These are phyloP conservation scores for Exobasidium cylindrosporum DNA, from an alignment of 1,284 basidiomycete genomes.

Conservation along the genomic window DNA sequence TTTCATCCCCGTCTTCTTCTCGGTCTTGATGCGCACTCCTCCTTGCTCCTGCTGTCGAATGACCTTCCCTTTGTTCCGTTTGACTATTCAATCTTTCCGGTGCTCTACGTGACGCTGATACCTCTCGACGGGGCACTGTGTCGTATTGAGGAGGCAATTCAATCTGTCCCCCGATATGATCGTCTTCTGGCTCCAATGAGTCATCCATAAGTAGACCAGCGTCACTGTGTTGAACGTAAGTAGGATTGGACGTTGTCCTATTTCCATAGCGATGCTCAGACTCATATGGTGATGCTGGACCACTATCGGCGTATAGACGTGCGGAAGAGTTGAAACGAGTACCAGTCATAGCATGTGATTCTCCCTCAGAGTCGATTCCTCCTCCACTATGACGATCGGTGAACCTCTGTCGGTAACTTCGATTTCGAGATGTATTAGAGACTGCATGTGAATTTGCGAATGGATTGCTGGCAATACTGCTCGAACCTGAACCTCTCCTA, in stretches of 20 bases:
- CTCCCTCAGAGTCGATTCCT: neutral
- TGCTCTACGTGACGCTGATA: neutral
- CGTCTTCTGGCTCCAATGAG: conserved; percentile 32
- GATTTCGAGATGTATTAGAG: neutral
- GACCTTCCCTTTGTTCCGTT: neutral
- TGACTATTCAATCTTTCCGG: neutral
- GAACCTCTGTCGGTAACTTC: neutral
- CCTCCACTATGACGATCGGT: neutral
- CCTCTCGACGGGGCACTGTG: conserved; percentile 17
- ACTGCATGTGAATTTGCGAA: neutral
- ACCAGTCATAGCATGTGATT: neutral
- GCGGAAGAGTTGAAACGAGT: neutral
- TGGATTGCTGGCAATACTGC: neutral
- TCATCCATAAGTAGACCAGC: conserved; percentile 42
- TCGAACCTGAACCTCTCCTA: neutral
- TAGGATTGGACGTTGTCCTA: neutral
- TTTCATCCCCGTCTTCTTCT: neutral
- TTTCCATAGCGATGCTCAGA: neutral
- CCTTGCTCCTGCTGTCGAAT: neutral
- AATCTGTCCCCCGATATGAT: conserved; percentile 20
- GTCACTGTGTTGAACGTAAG: conserved; percentile 31
- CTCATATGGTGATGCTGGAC: neutral
- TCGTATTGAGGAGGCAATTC: conserved; percentile 45
- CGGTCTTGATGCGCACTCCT: neutral
- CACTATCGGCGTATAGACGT: neutral